Percentiles rank a stretch among this genome's conserved stretches.
phyloP scores from a whole-genome alignment of 2,329 filamentous ascomycete species.

The Elsinoe fawcettii region DNA sequence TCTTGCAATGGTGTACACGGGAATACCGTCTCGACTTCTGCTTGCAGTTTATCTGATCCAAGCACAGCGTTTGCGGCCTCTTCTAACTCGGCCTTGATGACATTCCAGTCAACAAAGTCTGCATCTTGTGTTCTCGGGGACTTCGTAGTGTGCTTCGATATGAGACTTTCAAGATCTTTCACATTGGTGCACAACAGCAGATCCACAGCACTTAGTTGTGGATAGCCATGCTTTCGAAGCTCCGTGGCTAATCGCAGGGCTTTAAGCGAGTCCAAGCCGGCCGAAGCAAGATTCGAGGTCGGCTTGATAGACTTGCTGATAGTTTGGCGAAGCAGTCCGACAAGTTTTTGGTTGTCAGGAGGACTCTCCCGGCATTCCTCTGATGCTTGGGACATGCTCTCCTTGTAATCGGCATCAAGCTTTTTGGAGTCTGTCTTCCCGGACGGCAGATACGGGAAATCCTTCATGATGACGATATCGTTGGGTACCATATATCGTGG shows the following conservation, averaged over 20 bases:
- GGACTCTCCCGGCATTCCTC: neutral
- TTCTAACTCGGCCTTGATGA: neutral
- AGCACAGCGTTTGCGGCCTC: neutral
- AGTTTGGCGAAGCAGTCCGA: slow-evolving; percentile 18
- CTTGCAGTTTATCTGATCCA: neutral
- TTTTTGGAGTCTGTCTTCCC: slow-evolving; percentile 62
- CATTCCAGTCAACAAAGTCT: neutral
- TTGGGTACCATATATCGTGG: slow-evolving; percentile 76
- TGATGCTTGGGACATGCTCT: slow-evolving; percentile 39
- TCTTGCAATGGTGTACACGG: slow-evolving; percentile 67
- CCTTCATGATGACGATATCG: slow-evolving; percentile 56
- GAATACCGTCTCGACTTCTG: slow-evolving; percentile 35
- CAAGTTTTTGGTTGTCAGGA: slow-evolving; percentile 30
- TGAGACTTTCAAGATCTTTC: slow-evolving; percentile 20
- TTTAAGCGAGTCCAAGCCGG: slow-evolving; percentile 59
- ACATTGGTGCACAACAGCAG: slow-evolving; percentile 53
- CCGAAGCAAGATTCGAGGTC: slow-evolving; percentile 41
- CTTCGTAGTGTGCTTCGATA: neutral
- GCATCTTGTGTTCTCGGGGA: neutral
- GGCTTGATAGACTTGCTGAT: slow-evolving; percentile 17
- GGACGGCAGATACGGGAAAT: slow-evolving; percentile 68
- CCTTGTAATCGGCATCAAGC: slow-evolving; percentile 41
- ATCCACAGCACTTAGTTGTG: slow-evolving; percentile 47
- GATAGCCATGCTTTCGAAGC: slow-evolving; percentile 51
- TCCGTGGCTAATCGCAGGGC: slow-evolving; percentile 57